A percentile compares a stretch with the other conserved stretches of the same genome.
Evolutionary conservation across 441 rosid genomes (phyloP).

Genomic region (Adansonia rubrostipa): DNA sequence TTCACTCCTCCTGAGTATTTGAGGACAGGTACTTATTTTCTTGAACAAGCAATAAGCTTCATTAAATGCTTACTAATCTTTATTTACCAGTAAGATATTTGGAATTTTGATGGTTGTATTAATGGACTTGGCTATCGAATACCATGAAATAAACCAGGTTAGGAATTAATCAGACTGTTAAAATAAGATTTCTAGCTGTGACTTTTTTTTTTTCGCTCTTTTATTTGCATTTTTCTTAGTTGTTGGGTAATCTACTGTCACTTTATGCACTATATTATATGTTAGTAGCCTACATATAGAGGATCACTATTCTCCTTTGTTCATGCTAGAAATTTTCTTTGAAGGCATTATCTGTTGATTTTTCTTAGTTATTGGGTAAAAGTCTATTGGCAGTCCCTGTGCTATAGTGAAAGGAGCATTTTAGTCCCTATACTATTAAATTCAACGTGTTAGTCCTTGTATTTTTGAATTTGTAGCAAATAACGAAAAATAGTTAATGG

Average conservation of each 20-base stretch:
- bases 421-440: too few species aligned
- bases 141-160: background rate
- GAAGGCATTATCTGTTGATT: background rate
- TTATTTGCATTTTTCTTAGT: background rate
- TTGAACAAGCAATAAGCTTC: background rate
- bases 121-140: background rate
- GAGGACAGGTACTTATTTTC: constrained; percentile 54
- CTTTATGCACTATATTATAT: background rate
- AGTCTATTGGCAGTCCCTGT: too few species aligned
- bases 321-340: background rate
- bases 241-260: background rate
- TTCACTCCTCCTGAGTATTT: constrained; percentile 80
- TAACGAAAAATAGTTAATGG: too few species aligned
- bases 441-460: too few species aligned
- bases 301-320: background rate
- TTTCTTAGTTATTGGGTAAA: background rate
- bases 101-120: constrained; percentile 5
- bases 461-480: too few species aligned
- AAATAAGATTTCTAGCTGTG: background rate
- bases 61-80: background rate
- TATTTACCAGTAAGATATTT: background rate
- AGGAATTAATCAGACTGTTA: background rate
- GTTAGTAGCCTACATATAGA: background rate
- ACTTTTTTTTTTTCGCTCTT: background rate
- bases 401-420: too few species aligned